A percentile compares a stretch with the other conserved stretches of the same genome.
phyloP scores from a whole-genome alignment of 1,284 basidiomycete genomes.

The Papiliotrema flavescens region DNA sequence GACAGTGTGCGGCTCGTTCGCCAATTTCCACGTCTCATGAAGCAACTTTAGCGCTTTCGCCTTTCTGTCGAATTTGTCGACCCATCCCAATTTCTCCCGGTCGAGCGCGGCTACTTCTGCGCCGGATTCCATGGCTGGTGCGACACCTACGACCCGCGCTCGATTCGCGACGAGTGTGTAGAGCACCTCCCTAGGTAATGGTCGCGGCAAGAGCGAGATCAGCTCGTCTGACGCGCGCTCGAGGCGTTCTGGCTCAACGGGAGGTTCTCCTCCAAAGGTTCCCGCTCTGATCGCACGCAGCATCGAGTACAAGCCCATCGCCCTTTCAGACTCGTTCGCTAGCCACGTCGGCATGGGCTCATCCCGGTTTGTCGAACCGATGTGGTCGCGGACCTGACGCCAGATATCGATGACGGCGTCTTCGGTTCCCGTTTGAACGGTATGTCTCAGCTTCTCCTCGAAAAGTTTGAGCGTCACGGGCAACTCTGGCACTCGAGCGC shows the following conservation, averaged over 20 bases:
- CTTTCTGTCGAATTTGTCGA: neutral
- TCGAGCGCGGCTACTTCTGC: conserved; percentile 1
- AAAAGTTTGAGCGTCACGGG: conserved; percentile 4
- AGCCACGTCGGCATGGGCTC: neutral
- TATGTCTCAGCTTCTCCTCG: neutral
- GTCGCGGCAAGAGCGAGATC: neutral
- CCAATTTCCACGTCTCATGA: conserved; percentile 28
- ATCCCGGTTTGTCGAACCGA: neutral
- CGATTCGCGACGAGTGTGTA: neutral
- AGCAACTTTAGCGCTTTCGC: conserved; percentile 15
- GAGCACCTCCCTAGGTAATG: neutral
- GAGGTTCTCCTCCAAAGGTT: neutral
- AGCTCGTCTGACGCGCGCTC: neutral
- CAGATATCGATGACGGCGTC: conserved; percentile 3
- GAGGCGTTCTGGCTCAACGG: neutral
- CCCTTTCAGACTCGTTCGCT: neutral
- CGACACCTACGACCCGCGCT: neutral
- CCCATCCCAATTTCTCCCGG: neutral
- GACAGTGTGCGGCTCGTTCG: conserved; percentile 19
- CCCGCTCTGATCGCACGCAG: neutral
- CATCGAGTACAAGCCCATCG: neutral
- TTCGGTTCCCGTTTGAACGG: conserved; percentile 4
- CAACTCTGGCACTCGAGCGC: neutral
- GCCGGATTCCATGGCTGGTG: neutral
- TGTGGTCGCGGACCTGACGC: conserved; percentile 4